Base-by-base conservation (phyloP, 345 rosid genomes). In the Psidium friedrichsthalianum region DNA sequence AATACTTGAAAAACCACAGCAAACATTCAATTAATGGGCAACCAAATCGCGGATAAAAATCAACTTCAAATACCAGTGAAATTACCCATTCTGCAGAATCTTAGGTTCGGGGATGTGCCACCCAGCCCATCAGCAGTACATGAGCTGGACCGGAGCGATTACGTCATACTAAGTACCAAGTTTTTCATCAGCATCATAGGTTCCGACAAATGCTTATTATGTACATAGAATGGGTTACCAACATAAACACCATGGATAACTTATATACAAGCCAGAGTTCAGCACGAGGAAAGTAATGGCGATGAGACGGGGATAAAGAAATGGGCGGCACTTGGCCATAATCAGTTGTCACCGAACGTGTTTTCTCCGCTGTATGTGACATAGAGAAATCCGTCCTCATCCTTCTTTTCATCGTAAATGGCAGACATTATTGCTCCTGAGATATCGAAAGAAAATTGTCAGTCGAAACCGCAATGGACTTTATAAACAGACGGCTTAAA, bases 351-450 rank as follows among this genome's bases (percentile, higher is more conserved):
- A 22, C 98, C 98, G 81, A 95, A 95, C 36, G 96, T 93, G 90
- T 95, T 95, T 88, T 94, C 98, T 25, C 98, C 98, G 47, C 96
- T 94, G 92, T 95, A 95, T 29, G 96, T 92, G 82, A 94, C 94
- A 82, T 95, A 94, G 59, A 95, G 93, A 89, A 95, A 95, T 57
- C 96, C 98, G 61, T 95, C 98, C 81, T 90, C 96, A 76, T 95
- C 98, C 87, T 93, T 94, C 89, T 95, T 94, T 83, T 95, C 96
- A 61, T 94, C 96, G 20, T 95, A 95, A 84, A 94, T 92, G 78
- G 96, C 84, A 74, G 98, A 94, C 96, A 94, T 92, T 69, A 94
- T 85, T 42, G 98, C 93, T 12, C 95, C 98, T 95, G 86, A 85
- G 86, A 69, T 69, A 9, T 36, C 6, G 22, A 69, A 25, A 69